Evolutionary conservation across 2,329 filamentous ascomycete species (phyloP).

Genomic region (Pestalotiopsis sp.): DNA sequence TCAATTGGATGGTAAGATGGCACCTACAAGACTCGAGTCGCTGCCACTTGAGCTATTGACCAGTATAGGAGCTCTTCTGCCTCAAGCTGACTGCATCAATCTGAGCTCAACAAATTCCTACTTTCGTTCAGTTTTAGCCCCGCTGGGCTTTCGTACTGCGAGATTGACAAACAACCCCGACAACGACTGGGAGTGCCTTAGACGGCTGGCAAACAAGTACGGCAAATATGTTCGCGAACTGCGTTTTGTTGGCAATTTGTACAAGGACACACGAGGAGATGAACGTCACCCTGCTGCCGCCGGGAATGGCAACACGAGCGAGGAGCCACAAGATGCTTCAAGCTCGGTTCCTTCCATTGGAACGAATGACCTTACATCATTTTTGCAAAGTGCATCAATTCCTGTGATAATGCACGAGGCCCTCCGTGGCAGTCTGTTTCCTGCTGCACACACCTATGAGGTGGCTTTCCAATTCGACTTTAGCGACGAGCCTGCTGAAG

Average conservation of each 20-base stretch:
- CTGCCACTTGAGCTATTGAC: neutral
- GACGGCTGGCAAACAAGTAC: neutral
- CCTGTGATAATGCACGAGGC: neutral
- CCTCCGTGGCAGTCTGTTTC: neutral
- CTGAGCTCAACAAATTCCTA: neutral
- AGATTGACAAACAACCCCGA: neutral
- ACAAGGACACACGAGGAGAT: neutral
- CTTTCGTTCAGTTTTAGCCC: neutral
- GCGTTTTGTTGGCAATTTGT: neutral
- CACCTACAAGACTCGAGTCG: neutral
- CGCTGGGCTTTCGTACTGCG: neutral
- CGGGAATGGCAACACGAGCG: neutral
- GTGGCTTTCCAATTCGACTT: neutral
- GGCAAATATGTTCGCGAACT: neutral
- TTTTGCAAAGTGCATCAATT: neutral
- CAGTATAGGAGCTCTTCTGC: neutral
- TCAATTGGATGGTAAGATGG: neutral
- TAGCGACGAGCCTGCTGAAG: neutral
- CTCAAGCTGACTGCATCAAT: neutral
- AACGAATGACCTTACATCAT: neutral
- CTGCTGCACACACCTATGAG: neutral
- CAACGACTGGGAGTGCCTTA: neutral
- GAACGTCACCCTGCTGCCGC: neutral
- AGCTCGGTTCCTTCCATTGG: neutral
- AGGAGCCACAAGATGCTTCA: neutral